These are phyloP conservation scores for Cadophora gregata DNA, from an alignment of 2,329 filamentous ascomycete species.

Conservation along the genomic window DNA sequence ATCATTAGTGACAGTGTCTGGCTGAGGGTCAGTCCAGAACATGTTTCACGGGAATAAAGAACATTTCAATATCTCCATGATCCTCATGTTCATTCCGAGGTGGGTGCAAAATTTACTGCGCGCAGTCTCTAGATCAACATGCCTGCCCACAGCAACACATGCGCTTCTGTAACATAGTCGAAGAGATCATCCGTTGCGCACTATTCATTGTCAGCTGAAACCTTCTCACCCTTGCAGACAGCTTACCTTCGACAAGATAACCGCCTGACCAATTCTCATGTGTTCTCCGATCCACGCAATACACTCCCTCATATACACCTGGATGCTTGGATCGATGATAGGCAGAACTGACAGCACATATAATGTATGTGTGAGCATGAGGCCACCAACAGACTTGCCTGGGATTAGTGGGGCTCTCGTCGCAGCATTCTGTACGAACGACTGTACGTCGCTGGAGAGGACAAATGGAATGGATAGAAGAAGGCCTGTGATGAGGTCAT, in stretches of 20 bases:
- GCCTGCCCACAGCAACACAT: constrained; percentile 15
- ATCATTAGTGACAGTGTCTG: too few relatives aligned
- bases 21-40: too few relatives aligned
- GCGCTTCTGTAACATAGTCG: constrained; percentile 12
- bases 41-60: not conserved
- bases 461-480: constrained; percentile 1
- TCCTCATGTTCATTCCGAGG: not conserved
- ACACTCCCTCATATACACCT: constrained; percentile 32
- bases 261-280: constrained; percentile 42
- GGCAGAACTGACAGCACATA: constrained; percentile 33
- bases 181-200: constrained; percentile 11
- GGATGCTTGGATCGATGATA: constrained; percentile 26
- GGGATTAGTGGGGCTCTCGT: constrained; percentile 5
- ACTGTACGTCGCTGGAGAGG: not conserved
- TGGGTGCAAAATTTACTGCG: not conserved
- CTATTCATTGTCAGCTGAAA: not conserved
- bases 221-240: not conserved
- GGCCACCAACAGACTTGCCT: constrained; percentile 38
- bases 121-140: constrained; percentile 1
- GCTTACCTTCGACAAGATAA: constrained; percentile 36
- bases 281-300: constrained; percentile 40
- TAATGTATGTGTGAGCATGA: constrained; percentile 41
- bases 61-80: too few relatives aligned
- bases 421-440: not conserved
- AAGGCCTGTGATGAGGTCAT: not conserved